Conservation (phyloP, 306 rosid species). For the Bauhinia variegata region DNA sequence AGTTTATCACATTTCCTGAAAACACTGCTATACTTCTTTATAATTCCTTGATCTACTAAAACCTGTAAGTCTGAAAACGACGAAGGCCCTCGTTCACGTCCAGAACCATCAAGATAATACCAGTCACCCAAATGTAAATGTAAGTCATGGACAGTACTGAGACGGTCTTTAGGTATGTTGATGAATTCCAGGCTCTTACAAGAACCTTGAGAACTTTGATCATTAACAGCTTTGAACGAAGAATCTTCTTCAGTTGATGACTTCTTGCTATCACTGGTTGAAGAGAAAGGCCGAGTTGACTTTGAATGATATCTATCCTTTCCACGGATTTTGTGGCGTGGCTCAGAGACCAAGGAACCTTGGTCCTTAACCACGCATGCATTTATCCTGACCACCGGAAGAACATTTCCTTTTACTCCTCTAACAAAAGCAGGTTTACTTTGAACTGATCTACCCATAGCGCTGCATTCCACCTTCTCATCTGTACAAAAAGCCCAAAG, state of each 20-base stretch:
- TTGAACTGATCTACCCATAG: conserved; percentile 51
- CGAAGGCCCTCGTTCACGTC: conserved; percentile 91
- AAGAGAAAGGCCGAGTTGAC: conserved; percentile 62
- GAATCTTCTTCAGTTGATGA: conserved; percentile 78
- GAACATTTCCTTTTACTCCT: conserved; percentile 85
- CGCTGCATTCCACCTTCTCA: conserved; percentile 62
- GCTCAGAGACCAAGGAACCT: conserved; percentile 80
- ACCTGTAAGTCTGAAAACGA: conserved; percentile 79
- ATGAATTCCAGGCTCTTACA: conserved; percentile 46
- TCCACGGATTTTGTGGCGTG: conserved; percentile 65
- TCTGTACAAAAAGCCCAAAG: conserved; percentile 89
- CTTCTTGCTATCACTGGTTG: conserved; percentile 75
- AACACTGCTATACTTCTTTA: conserved; percentile 72
- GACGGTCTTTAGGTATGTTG: conserved; percentile 64
- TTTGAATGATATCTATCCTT: conserved; percentile 73
- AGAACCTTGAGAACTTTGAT: conserved; percentile 54
- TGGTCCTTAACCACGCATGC: conserved; percentile 92
- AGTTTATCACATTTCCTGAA: conserved; percentile 84
- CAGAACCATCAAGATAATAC: conserved; percentile 98
- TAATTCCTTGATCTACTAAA: conserved; percentile 75
- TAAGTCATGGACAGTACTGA: conserved; percentile 70
- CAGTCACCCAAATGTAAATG: conserved; percentile 88
- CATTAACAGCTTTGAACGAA: conserved; percentile 49
- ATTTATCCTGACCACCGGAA: conserved; percentile 89
- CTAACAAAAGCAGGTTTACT: conserved; percentile 56